Evolutionary conservation across 1,284 basidiomycete species (phyloP), one percentile per base, ranked within the genome.

Genomic region (Melampsora americana): DNA sequence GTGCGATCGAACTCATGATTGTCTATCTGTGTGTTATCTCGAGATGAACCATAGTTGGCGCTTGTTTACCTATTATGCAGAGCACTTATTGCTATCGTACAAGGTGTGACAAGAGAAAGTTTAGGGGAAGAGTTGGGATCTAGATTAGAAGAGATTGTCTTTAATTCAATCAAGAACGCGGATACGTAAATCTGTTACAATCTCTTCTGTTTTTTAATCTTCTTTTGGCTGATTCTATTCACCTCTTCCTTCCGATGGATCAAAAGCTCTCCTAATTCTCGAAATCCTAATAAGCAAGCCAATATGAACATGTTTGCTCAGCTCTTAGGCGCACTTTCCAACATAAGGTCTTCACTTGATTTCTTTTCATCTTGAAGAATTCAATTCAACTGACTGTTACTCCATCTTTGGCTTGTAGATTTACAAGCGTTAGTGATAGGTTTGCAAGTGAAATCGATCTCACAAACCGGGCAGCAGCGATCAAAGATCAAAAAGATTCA

Each of bases 41-140:
- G 39, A 20, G 32, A 18, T 53, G 14, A 42, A 18, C 28, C 14
- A 28, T 67, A 84, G 66, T 86, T 93, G 2, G 90, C 91, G 3
- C 89, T 91, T 0, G 90, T 91, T 50, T 95, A 93, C 82, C 89
- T 95, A 80, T 90, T 92, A 87, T 93, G 92, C 81, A 88, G 93
- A 66, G 89, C 91, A 0, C 85, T 95, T 35, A 89, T 93, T 35
- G 89, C 88, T 1, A 87, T 95, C 18, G 87, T 95, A 64, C 87
- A 90, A 67, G 85, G 87, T 18, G 86, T 91, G 26, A 86, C 89
- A 0, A 90, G 89, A 80, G 91, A 92, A 78, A 88, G 88, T 0
- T 84, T 95, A 1, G 89, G 89, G 12, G 92, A 93, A 65, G 85
- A 87, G 0, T 84, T 92, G 77, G 93, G 92, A 0, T 88, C 89